Evolutionary conservation across 805 yeast species (phyloP).

Genomic region (Ogataea nonfermentans): DNA sequence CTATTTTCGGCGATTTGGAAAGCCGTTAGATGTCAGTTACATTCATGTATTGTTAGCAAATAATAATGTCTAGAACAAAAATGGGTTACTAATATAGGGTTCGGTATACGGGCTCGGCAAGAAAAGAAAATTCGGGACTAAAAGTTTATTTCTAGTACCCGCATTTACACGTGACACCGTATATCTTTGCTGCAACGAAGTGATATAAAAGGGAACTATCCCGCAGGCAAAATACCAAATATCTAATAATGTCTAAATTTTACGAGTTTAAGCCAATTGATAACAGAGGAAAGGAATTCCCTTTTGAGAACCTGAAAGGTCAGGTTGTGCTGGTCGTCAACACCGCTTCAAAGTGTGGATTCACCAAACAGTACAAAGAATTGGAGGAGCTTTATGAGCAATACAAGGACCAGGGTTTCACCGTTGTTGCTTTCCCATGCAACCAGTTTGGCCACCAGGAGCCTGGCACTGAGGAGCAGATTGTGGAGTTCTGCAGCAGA

Average conservation of each 20-base stretch:
- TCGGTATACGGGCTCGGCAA: too few species aligned
- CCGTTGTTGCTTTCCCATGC: constrained; percentile 83
- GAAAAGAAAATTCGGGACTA: too few species aligned
- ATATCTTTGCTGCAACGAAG: too few species aligned
- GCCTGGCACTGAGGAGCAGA: constrained; percentile 66
- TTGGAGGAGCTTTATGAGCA: constrained; percentile 66
- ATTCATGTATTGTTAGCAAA: neutral
- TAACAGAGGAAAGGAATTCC: constrained; percentile 55
- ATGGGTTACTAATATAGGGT: too few species aligned
- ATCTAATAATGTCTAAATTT: constrained; percentile 51
- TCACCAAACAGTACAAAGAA: constrained; percentile 74
- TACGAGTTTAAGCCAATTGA: constrained; percentile 69
- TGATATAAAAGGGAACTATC: too few species aligned
- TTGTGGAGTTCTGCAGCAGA: constrained; percentile 66
- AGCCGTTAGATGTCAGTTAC: neutral
- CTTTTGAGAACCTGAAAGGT: constrained; percentile 63
- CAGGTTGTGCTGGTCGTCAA: constrained; percentile 82
- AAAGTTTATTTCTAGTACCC: too few species aligned
- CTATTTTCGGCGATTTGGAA: constrained; percentile 1
- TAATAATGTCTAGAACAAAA: neutral
- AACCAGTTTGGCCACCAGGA: constrained; percentile 86
- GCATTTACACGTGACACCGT: too few species aligned
- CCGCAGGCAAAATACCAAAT: neutral
- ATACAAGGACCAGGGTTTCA: constrained; percentile 62
- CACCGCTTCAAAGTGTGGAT: constrained; percentile 83